Conservation (phyloP, 352 stramenopile species). For the Blastocystis sp. region DNA sequence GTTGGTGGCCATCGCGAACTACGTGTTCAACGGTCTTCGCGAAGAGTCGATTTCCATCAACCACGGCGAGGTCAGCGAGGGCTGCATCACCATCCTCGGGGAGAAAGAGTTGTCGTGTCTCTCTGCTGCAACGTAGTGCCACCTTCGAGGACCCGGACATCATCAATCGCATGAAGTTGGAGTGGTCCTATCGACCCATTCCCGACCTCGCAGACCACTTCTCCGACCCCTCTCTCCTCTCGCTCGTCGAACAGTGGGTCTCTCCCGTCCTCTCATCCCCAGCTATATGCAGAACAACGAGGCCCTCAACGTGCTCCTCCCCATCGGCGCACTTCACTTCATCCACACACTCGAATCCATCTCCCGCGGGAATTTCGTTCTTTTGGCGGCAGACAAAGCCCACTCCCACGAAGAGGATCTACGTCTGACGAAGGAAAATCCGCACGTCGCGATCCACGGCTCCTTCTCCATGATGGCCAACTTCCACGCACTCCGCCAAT, state of each 20-base stretch:
- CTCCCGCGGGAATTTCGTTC: slow-evolving; percentile 44
- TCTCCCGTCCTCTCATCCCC: background rate
- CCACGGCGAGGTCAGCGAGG: slow-evolving; percentile 30
- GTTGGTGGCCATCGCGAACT: slow-evolving; percentile 66
- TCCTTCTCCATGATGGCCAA: slow-evolving; percentile 64
- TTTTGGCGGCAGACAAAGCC: slow-evolving; percentile 57
- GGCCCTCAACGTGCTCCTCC: slow-evolving; percentile 42
- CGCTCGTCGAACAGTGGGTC: background rate
- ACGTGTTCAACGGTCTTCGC: slow-evolving; percentile 66
- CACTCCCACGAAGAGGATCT: slow-evolving; percentile 63
- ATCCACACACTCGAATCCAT: background rate
- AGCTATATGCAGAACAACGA: slow-evolving; percentile 17
- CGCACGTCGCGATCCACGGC: slow-evolving; percentile 63
- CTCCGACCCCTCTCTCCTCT: background rate
- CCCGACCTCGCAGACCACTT: background rate
- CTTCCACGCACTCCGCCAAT: slow-evolving; percentile 58
- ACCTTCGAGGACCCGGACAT: slow-evolving; percentile 8
- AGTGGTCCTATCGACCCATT: slow-evolving; percentile 36
- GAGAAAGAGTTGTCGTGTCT: background rate
- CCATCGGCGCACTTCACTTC: slow-evolving; percentile 19
- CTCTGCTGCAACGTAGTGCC: background rate
- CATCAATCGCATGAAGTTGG: slow-evolving; percentile 48
- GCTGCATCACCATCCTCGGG: background rate
- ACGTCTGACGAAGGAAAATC: slow-evolving; percentile 17
- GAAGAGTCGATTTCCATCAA: slow-evolving; percentile 63